Percentiles rank a stretch among this genome's conserved stretches.
phyloP scores from a whole-genome alignment of 2,329 filamentous ascomycete genomes.

The Thermoascus crustaceus region DNA sequence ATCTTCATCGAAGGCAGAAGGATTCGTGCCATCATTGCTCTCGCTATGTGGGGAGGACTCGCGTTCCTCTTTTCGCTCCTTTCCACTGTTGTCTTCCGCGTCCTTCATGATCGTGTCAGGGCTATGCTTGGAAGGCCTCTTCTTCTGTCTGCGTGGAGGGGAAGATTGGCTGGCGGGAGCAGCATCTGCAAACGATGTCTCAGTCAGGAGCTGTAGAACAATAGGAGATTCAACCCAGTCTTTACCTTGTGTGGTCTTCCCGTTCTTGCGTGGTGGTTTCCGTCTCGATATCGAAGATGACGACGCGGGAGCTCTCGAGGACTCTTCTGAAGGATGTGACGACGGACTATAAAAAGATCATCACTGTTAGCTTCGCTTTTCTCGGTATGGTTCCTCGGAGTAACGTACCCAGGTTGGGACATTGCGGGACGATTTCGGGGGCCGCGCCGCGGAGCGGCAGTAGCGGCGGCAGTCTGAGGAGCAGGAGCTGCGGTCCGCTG shows the following conservation, averaged over 20 bases:
- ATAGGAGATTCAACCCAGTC: no score
- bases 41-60: constrained; percentile 55
- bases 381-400: constrained; percentile 9
- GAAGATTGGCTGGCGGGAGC: constrained; percentile 26
- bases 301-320: constrained; percentile 45
- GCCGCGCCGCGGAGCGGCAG: constrained; percentile 36
- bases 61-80: constrained; percentile 40
- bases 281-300: constrained; percentile 61
- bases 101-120: constrained; percentile 66
- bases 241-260: constrained; percentile 53
- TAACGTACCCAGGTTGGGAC: constrained; percentile 35
- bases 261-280: constrained; percentile 64
- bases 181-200: constrained; percentile 20
- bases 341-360: constrained; percentile 44
- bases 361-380: not conserved
- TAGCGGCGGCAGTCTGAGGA: constrained; percentile 28
- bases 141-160: constrained; percentile 44
- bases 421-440: constrained; percentile 29
- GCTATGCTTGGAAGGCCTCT: constrained; percentile 45
- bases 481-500: constrained; percentile 54
- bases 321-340: constrained; percentile 56
- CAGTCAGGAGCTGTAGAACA: no score
- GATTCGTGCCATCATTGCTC: constrained; percentile 55
- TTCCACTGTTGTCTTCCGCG: constrained; percentile 42
- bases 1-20: constrained; percentile 46